Percentiles rank a stretch among this genome's conserved stretches.
Conservation (phyloP, 2,329 filamentous ascomycete species). For the Capronia americana region DNA sequence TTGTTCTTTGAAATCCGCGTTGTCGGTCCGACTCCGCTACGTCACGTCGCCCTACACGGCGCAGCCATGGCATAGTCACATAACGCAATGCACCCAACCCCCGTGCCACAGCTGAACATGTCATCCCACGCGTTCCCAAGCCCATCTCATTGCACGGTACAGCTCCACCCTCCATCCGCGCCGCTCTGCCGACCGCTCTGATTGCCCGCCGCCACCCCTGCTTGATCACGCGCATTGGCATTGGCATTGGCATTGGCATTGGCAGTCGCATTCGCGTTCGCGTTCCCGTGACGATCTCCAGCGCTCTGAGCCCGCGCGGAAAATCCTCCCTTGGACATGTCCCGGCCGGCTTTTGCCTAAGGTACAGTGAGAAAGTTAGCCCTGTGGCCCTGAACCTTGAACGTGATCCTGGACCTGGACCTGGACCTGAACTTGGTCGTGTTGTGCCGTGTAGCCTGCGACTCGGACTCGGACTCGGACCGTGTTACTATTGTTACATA, state of each 20-base stretch:
- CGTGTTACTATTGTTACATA: background rate
- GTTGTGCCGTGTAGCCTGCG: background rate
- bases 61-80: too few species aligned
- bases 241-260: too few species aligned
- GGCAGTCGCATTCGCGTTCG: too few species aligned
- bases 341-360: constrained; percentile 7
- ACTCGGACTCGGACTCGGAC: background rate
- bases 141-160: background rate
- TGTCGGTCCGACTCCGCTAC: too few species aligned
- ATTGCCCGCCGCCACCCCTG: background rate
- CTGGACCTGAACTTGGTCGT: too few species aligned
- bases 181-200: background rate
- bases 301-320: background rate
- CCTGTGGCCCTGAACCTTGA: too few species aligned
- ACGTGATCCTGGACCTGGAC: too few species aligned
- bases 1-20: too few species aligned
- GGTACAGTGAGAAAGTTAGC: background rate
- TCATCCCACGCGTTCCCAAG: background rate
- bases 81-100: too few species aligned
- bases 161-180: background rate
- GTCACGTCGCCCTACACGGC: too few species aligned
- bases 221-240: background rate
- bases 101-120: background rate
- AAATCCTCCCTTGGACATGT: background rate
- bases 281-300: background rate